Evolutionary conservation across 345 rosid genomes (phyloP).

Genomic region (Salix udensis): DNA sequence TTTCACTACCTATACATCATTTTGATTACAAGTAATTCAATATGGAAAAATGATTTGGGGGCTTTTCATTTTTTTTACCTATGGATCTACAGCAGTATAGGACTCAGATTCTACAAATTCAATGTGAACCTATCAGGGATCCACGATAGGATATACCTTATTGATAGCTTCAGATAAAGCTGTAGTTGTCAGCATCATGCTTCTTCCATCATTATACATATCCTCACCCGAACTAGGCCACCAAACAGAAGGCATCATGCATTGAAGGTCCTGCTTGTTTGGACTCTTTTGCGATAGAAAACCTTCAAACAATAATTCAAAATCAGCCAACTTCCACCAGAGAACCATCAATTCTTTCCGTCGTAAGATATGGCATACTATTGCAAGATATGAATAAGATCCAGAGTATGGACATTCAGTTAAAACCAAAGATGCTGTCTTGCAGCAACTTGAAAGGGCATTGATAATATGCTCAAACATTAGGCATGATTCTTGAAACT

Average conservation of each 20-base stretch:
- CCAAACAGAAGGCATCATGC: constrained; percentile 89
- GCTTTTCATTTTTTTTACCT: not conserved
- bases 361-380: constrained; percentile 78
- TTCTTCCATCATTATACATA: constrained; percentile 52
- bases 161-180: constrained; percentile 72
- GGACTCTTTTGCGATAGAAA: constrained; percentile 72
- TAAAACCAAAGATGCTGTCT: constrained; percentile 54
- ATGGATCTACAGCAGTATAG: not conserved
- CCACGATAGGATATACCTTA: constrained; percentile 48
- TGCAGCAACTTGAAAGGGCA: constrained; percentile 81
- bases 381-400: constrained; percentile 77
- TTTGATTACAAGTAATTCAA: not conserved
- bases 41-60: not conserved
- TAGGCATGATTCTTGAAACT: constrained; percentile 49
- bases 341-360: constrained; percentile 70
- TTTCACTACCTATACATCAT: not conserved
- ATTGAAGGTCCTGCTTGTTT: constrained; percentile 80
- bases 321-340: constrained; percentile 82
- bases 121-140: not conserved
- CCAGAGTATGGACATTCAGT: constrained; percentile 93
- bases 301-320: constrained; percentile 75
- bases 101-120: not conserved
- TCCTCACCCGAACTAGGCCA: constrained; percentile 98
- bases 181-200: constrained; percentile 72
- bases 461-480: constrained; percentile 60